Base-by-base conservation (phyloP, 1,139 yeast genomes). In the Kurtzmaniella quercitrusa region DNA sequence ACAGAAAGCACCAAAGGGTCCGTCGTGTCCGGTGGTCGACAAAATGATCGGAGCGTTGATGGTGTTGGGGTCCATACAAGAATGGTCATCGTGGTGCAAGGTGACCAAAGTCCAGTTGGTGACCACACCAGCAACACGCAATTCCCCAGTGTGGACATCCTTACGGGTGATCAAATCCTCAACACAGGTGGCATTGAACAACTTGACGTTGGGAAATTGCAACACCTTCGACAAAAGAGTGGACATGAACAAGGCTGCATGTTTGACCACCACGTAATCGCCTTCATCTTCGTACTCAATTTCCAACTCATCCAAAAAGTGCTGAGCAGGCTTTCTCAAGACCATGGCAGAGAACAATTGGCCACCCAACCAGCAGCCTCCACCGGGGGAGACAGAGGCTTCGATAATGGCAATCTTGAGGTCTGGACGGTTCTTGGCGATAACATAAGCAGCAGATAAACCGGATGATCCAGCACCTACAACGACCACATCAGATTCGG, bases 51-150 rank as follows among this genome's bases (percentile, higher is more conserved):
- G 81, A 49, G 84, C 77, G 58, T 83, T 85, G 69, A 85, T 82
- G 47, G 89, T 85, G 68, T 85, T 84, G 46, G 93, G 93, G 58
- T 85, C 93, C 93, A 85, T 85, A 63, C 93, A 85, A 14, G 85
- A 79, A 62, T 85, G 91, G 48, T 81, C 79, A 59, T 81, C 87
- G 58, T 85, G 93, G 62, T 84, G 83, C 74, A 82, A 73, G 10
- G 90, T 73, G 31, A 85, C 91, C 55, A 84, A 69, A 18, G 91
- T 85, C 91, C 91, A 85, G 70, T 85, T 85, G 58, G 90, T 84
- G 37, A 85, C 93, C 24, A 85, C 91, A 59, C 91, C 93, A 21
- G 89, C 86, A 49, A 83, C 77, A 54, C 85, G 72, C 45, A 83
- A 66, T 49, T 78, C 76, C 38, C 85, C 86, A 29, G 73, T 62